Evolutionary conservation across 352 stramenopile genomes (phyloP).

Genomic region (Phytophthora pistaciae): DNA sequence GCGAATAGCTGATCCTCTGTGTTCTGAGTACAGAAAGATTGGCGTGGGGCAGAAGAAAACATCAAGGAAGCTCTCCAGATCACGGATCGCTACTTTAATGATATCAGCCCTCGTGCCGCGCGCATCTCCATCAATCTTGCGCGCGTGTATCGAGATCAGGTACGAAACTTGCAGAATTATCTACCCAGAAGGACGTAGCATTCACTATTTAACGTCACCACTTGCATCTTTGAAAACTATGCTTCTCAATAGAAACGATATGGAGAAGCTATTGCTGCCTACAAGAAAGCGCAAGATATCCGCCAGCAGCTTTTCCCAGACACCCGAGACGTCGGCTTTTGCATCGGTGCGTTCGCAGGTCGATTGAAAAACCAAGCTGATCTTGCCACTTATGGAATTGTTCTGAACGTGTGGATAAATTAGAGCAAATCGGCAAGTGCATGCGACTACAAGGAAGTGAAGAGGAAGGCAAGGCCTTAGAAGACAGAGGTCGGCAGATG

Average conservation of each 20-base stretch:
- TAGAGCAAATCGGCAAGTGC: conserved; percentile 88
- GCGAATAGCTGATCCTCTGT: neutral
- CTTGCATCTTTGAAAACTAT: neutral
- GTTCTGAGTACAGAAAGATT: conserved; percentile 57
- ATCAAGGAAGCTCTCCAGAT: conserved; percentile 85
- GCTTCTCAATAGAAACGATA: conserved; percentile 61
- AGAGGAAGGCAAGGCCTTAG: conserved; percentile 64
- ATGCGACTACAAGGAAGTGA: conserved; percentile 63
- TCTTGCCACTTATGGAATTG: neutral
- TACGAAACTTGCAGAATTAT: conserved; percentile 10
- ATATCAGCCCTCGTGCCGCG: conserved; percentile 74
- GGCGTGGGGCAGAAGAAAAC: conserved; percentile 67
- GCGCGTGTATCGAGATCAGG: conserved; percentile 81
- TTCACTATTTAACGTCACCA: neutral
- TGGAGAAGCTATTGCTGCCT: conserved; percentile 71
- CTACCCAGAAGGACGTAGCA: neutral
- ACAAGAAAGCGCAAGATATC: conserved; percentile 77
- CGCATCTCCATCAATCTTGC: conserved; percentile 84
- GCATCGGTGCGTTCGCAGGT: conserved; percentile 58
- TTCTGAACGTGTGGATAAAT: neutral
- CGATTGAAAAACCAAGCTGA: neutral
- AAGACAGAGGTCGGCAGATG: conserved; percentile 69
- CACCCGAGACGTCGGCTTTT: conserved; percentile 81
- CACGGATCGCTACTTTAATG: conserved; percentile 81
- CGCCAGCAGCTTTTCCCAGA: conserved; percentile 78